Base-by-base conservation (phyloP, 2,329 filamentous ascomycete genomes). In the Pseudophaeomoniella oleicola region DNA sequence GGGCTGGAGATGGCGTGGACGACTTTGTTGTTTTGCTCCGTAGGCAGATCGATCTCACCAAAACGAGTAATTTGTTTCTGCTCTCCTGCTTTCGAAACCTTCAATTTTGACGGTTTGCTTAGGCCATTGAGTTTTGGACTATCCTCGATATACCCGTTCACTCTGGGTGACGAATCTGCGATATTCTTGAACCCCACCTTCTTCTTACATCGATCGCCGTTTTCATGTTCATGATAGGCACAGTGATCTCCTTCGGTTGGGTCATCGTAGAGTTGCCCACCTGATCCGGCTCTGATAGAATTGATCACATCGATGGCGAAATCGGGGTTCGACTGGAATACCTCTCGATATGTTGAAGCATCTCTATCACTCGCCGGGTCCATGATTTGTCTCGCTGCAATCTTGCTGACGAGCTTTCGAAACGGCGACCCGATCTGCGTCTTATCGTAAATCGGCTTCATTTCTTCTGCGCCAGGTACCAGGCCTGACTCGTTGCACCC, bases 381-480 rank as follows among this genome's bases (percentile, higher is more conserved):
- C 67, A 72, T 71, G 41, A 71, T 68, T 51, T 72, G 68, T 16
- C 68, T 55, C 3, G 68, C 68, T n/a, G 67, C 67, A 34, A 72
- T 71, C 42, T 59, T 56, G 37, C 63, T 62, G 59, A 71, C 65
- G 14, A 71, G 53, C 18, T 50, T 55, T 22, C 66, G 56, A 46
- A 71, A 71, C 1, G 66, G 64, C 37, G 63, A 68, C 3, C 50
- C 54, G 2, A 44, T 36, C 3, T 61, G 58, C 19, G 60, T 64
- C 35, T 55, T 53, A 35, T 63, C 59, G 48, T 71, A 71, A 15
- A 72, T 67, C 5, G 65, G 62, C 41, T 66, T 61, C 43, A 71
- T 67, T 50, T 72, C 68, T 22, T 69, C 64, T 6, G 67, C 58
- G 42, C 70, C 67, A 1, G 68, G 68, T 0, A 72, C 68, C 5